A percentile compares a stretch with the other conserved stretches of the same genome.
Evolutionary conservation across 2,329 filamentous ascomycete genomes (phyloP).

Genomic region (Anthostomella pinea): DNA sequence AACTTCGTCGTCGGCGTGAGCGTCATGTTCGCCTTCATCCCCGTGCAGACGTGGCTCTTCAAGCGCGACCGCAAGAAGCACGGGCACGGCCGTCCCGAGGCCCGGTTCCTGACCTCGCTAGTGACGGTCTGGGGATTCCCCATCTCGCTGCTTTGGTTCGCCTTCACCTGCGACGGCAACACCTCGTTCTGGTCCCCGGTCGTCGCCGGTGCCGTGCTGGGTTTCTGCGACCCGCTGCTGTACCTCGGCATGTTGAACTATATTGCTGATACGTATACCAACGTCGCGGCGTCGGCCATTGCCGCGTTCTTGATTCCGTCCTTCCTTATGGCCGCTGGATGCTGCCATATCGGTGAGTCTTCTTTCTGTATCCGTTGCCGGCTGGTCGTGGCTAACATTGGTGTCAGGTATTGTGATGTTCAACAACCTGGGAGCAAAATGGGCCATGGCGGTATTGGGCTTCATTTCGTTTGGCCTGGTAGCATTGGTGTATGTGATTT

Average conservation of each 20-base stretch:
- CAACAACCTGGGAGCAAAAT: slow-evolving; percentile 36
- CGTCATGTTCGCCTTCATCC: slow-evolving; percentile 40
- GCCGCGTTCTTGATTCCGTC: slow-evolving; percentile 42
- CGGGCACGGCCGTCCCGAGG: slow-evolving; percentile 38
- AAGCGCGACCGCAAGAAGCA: slow-evolving; percentile 35
- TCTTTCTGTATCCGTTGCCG: neutral
- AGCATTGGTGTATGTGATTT: slow-evolving; percentile 39
- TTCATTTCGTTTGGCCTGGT: slow-evolving; percentile 40
- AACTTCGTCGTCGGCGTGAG: slow-evolving; percentile 42
- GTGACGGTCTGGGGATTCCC: slow-evolving; percentile 43
- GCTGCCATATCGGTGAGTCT: slow-evolving; percentile 37
- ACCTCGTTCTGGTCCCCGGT: slow-evolving; percentile 40
- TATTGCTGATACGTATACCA: slow-evolving; percentile 41
- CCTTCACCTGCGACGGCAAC: slow-evolving; percentile 39
- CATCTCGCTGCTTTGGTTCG: slow-evolving; percentile 41
- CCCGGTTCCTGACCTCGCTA: slow-evolving; percentile 39
- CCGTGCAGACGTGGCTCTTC: slow-evolving; percentile 41
- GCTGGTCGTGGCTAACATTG: slow-evolving; percentile 5
- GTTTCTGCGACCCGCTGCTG: slow-evolving; percentile 40
- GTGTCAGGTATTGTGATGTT: slow-evolving; percentile 33
- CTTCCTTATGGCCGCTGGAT: slow-evolving; percentile 39
- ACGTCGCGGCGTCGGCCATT: slow-evolving; percentile 39
- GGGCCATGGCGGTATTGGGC: slow-evolving; percentile 40
- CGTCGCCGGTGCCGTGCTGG: slow-evolving; percentile 37
- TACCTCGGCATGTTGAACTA: slow-evolving; percentile 44